Conservation (phyloP, 2,329 filamentous ascomycete genomes). For the Aspergillus ruber region DNA sequence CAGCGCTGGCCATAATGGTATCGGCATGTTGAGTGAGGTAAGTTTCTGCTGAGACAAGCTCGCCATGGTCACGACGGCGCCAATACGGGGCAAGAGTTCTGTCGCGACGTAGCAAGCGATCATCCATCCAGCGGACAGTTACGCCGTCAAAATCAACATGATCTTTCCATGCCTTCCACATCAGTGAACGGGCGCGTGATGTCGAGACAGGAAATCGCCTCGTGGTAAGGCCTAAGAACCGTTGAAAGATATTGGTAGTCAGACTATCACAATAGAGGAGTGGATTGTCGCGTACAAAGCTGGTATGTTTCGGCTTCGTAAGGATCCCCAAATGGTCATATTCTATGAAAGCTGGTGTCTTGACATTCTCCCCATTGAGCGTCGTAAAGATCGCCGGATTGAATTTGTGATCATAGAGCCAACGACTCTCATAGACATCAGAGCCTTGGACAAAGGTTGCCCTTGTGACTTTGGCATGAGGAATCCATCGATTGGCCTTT, state of each 20-base stretch:
- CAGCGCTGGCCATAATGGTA: slow-evolving; percentile 46
- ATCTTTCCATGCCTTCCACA: slow-evolving; percentile 48
- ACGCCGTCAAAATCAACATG: slow-evolving; percentile 43
- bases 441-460: slow-evolving; percentile 49
- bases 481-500: slow-evolving; percentile 50
- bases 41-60: slow-evolving; percentile 37
- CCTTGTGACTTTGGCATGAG: slow-evolving; percentile 49
- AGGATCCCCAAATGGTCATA: slow-evolving; percentile 41
- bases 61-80: slow-evolving; percentile 38
- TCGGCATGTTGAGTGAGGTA: slow-evolving; percentile 44
- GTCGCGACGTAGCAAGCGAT: slow-evolving; percentile 43
- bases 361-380: slow-evolving; percentile 45
- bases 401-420: slow-evolving; percentile 45
- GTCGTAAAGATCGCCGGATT: slow-evolving; percentile 43
- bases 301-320: slow-evolving; percentile 37
- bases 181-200: slow-evolving; percentile 42
- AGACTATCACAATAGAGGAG: slow-evolving; percentile 43
- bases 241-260: slow-evolving; percentile 25
- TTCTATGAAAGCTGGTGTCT: slow-evolving; percentile 51
- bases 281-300: slow-evolving; percentile 47
- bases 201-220: slow-evolving; percentile 40
- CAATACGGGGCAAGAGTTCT: slow-evolving; percentile 42
- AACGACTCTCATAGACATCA: slow-evolving; percentile 48
- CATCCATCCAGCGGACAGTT: slow-evolving; percentile 46
- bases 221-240: slow-evolving; percentile 26